Conservation (phyloP, 2,329 filamentous ascomycete species). For the Alternaria atra region DNA sequence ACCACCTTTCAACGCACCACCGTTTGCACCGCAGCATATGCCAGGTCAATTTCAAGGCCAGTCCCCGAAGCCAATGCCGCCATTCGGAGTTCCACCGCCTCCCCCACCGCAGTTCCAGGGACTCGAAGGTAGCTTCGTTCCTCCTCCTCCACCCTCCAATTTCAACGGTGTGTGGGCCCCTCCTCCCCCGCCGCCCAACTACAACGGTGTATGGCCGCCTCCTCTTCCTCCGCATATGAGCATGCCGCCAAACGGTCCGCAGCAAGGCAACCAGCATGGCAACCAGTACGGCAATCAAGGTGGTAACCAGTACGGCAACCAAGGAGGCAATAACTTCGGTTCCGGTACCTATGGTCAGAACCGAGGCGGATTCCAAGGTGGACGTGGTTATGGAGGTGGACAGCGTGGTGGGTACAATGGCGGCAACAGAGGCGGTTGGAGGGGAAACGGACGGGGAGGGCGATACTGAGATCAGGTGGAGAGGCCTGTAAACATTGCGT, state of each 20-base stretch:
- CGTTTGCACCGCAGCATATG: constrained; percentile 28
- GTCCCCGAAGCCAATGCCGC: constrained; percentile 28
- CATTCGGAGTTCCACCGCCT: constrained; percentile 29
- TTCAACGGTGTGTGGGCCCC: constrained; percentile 34
- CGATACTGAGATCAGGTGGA: constrained; percentile 14
- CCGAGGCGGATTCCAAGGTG: constrained; percentile 20
- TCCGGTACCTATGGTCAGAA: constrained; percentile 21
- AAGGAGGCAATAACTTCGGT: constrained; percentile 18
- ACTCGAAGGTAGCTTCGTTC: constrained; percentile 23
- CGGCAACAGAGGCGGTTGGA: constrained; percentile 26
- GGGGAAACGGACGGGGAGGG: constrained; percentile 27
- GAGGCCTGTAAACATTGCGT: background rate
- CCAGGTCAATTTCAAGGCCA: constrained; percentile 30
- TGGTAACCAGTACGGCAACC: constrained; percentile 17
- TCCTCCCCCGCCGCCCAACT: constrained; percentile 37
- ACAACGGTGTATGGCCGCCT: constrained; percentile 33
- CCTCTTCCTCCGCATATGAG: constrained; percentile 30
- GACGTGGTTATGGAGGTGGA: constrained; percentile 21
- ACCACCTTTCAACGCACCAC: constrained; percentile 27
- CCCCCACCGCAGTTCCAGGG: constrained; percentile 32
- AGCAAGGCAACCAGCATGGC: constrained; percentile 11
- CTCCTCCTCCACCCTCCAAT: constrained; percentile 38
- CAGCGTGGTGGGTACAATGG: constrained; percentile 24
- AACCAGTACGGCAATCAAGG: constrained; percentile 20
- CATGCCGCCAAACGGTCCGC: constrained; percentile 23